Evolutionary conservation across 202 grass and related monocot genomes (phyloP).

Genomic region (Elaeis oleifera): DNA sequence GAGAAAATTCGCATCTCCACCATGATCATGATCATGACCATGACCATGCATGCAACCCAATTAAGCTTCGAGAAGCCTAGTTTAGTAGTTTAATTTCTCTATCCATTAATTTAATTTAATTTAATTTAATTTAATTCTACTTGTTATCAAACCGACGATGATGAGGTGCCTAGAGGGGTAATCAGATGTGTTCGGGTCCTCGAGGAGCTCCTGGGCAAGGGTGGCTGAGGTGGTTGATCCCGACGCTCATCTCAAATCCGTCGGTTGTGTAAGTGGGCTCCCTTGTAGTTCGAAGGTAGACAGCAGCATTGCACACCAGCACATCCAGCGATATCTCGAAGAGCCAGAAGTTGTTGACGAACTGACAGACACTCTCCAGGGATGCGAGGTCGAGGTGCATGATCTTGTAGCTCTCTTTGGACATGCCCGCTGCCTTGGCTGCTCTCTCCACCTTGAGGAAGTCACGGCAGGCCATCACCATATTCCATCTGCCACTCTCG

Average conservation of each 20-base stretch:
- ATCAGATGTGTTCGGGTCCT: conserved; percentile 54
- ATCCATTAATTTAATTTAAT: no score
- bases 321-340: conserved; percentile 66
- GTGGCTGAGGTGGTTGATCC: conserved; percentile 92
- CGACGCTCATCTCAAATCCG: conserved; percentile 93
- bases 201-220: conserved; percentile 65
- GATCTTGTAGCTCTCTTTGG: conserved; percentile 63
- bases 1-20: no score
- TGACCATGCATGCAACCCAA: no score
- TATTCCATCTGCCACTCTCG: conserved; percentile 79
- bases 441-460: conserved; percentile 86
- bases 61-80: no score
- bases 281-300: conserved; percentile 86
- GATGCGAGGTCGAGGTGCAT: conserved; percentile 93
- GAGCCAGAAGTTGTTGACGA: conserved; percentile 49
- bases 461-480: conserved; percentile 93
- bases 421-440: conserved; percentile 77
- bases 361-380: conserved; percentile 83
- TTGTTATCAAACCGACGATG: conserved; percentile 94
- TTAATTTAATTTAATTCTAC: conserved; percentile 11
- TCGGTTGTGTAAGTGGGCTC: conserved; percentile 83
- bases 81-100: no score
- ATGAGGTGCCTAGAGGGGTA: conserved; percentile 84
- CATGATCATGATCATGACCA: no score
- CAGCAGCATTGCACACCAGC: conserved; percentile 89